These are phyloP conservation scores for Stephania japonica DNA, from an alignment of 164 flowering plant genomes.

Conservation along the genomic window DNA sequence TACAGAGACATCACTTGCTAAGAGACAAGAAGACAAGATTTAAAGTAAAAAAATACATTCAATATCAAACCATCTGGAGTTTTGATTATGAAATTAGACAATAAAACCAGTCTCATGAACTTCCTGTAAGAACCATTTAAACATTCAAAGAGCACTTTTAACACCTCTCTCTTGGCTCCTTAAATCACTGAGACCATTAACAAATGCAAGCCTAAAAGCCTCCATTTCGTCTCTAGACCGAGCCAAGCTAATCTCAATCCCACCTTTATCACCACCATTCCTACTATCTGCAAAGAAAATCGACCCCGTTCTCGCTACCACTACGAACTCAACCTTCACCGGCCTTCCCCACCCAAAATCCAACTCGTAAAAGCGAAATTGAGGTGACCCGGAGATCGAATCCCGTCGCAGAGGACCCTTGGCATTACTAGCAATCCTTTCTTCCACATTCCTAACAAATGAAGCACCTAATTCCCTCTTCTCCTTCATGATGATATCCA, in stretches of 20 bases:
- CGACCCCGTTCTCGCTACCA: slow-evolving; percentile 13
- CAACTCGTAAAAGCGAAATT: slow-evolving; percentile 22
- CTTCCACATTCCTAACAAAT: not conserved
- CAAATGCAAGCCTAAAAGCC: slow-evolving; percentile 15
- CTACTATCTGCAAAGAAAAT: slow-evolving; percentile 25
- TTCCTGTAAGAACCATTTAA: too few relatives aligned
- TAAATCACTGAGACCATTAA: not conserved
- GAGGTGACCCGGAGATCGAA: slow-evolving; percentile 26
- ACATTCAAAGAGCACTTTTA: too few relatives aligned
- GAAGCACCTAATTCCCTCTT: slow-evolving; percentile 8
- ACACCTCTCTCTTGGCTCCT: too few relatives aligned
- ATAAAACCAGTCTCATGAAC: too few relatives aligned
- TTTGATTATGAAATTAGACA: too few relatives aligned
- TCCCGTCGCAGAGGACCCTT: not conserved
- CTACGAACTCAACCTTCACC: slow-evolving; percentile 22
- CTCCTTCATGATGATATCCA: slow-evolving; percentile 15
- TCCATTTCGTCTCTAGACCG: slow-evolving; percentile 22
- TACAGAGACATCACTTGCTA: too few relatives aligned
- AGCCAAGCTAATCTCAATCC: slow-evolving; percentile 31
- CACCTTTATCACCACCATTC: slow-evolving; percentile 20
- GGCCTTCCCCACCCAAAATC: slow-evolving; percentile 49
- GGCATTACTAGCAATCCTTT: not conserved
- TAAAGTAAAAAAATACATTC: too few relatives aligned
- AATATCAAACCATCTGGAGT: too few relatives aligned
- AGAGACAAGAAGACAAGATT: too few relatives aligned